Conservation (phyloP, 768 basidiomycete genomes). For the Boletus huronensis region DNA sequence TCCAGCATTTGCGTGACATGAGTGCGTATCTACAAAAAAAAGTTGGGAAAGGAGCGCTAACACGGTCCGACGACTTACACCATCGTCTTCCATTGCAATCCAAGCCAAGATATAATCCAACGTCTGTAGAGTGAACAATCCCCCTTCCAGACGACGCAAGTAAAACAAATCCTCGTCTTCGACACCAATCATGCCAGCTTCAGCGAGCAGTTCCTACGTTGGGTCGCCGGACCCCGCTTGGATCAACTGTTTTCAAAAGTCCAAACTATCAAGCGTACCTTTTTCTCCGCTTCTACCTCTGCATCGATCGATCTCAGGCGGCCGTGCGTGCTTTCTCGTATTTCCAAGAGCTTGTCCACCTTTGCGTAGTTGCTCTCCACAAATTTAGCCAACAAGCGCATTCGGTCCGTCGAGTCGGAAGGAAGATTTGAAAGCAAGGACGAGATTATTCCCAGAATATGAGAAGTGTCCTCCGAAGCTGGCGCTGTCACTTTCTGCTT, state of each 20-base stretch:
- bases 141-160: slow-evolving; percentile 81
- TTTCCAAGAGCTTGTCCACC: slow-evolving; percentile 87
- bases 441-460: slow-evolving; percentile 83
- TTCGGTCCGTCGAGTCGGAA: slow-evolving; percentile 76
- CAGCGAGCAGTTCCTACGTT: slow-evolving; percentile 48
- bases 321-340: slow-evolving; percentile 65
- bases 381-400: slow-evolving; percentile 88
- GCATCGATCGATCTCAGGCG: slow-evolving; percentile 59
- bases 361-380: slow-evolving; percentile 93
- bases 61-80: slow-evolving; percentile 49
- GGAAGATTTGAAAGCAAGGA: slow-evolving; percentile 85
- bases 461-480: slow-evolving; percentile 78
- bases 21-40: slow-evolving; percentile 56
- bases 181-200: slow-evolving; percentile 52
- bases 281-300: slow-evolving; percentile 67
- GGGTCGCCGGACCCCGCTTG: not conserved
- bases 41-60: slow-evolving; percentile 5
- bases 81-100: slow-evolving; percentile 97
- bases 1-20: slow-evolving; percentile 76
- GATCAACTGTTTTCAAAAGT: not conserved
- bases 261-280: slow-evolving; percentile 38
- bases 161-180: slow-evolving; percentile 80
- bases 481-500: slow-evolving; percentile 59
- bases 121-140: slow-evolving; percentile 84
- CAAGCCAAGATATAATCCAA: slow-evolving; percentile 94